Conservation (phyloP, 306 rosid genomes). For the Nissolia schottii region DNA sequence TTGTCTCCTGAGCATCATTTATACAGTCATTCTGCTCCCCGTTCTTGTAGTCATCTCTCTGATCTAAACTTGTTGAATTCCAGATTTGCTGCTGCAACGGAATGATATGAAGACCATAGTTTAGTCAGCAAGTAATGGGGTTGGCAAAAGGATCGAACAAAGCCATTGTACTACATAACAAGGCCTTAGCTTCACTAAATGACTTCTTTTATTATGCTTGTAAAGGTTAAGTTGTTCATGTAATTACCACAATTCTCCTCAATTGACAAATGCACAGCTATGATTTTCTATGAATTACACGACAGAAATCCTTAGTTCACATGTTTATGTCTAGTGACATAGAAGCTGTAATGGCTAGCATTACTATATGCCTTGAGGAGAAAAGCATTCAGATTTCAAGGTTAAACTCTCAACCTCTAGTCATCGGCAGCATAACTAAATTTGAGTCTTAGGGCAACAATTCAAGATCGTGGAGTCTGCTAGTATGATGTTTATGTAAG, state of each 20-base stretch:
- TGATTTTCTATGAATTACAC: not conserved
- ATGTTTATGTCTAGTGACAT: not conserved
- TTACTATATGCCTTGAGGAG: not conserved
- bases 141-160: not conserved
- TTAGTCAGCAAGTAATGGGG: slow-evolving; percentile 3
- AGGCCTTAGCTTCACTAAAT: not conserved
- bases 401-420: not conserved
- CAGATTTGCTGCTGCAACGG: slow-evolving; percentile 73
- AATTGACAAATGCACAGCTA: not conserved
- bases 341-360: not conserved
- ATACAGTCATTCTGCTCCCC: slow-evolving; percentile 29
- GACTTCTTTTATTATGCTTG: not conserved
- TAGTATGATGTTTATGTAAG: not conserved
- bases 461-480: not conserved
- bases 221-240: not conserved
- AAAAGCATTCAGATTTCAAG: not conserved
- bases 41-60: slow-evolving; percentile 33
- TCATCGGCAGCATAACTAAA: not conserved
- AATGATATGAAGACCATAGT: slow-evolving; percentile 15
- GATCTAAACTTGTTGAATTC: slow-evolving; percentile 51
- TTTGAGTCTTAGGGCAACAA: not conserved
- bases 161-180: not conserved
- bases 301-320: not conserved
- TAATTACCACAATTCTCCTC: not conserved
- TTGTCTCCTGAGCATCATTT: slow-evolving; percentile 46